phyloP scores from a whole-genome alignment of 2,329 filamentous ascomycete genomes.

The Diaporthe eres region DNA sequence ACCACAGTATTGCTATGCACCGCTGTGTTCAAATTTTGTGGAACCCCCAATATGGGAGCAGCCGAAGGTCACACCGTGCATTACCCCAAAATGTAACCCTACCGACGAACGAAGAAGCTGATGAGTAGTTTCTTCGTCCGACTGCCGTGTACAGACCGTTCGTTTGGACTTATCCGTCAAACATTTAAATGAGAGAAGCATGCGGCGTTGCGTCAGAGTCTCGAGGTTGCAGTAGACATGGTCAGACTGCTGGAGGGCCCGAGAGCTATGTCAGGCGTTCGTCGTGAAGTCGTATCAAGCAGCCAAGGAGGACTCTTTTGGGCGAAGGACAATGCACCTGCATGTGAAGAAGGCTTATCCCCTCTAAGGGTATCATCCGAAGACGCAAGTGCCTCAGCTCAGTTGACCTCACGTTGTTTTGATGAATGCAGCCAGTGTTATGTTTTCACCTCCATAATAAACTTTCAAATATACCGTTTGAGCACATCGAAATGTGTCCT shows the following conservation, averaged over 20 bases:
- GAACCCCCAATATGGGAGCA: slow-evolving; percentile 35
- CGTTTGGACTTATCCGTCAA: slow-evolving; percentile 15
- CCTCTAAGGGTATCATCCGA: slow-evolving; percentile 14
- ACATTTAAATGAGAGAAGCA: neutral
- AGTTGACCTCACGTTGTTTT: neutral
- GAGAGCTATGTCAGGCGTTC: slow-evolving; percentile 11
- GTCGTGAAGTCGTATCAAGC: slow-evolving; percentile 17
- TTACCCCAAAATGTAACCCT: slow-evolving; percentile 30
- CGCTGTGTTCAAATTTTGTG: slow-evolving; percentile 40
- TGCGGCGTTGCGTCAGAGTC: slow-evolving; percentile 16
- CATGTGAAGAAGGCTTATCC: slow-evolving; percentile 26
- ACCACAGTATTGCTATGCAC: slow-evolving; percentile 6
- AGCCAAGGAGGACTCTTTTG: neutral
- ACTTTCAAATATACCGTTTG: neutral
- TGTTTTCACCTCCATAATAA: neutral
- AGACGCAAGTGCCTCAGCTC: slow-evolving; percentile 7
- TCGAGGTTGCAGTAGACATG: neutral
- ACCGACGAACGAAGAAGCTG: slow-evolving; percentile 1
- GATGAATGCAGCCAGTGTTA: neutral
- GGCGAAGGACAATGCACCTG: slow-evolving; percentile 22
- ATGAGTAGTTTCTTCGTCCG: neutral
- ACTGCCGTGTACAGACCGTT: neutral
- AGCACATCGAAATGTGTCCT: neutral
- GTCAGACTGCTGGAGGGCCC: neutral
- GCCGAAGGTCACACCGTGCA: slow-evolving; percentile 34